These are phyloP conservation scores for sorghum (Sorghum bicolor) DNA, from an alignment of 176 grass and related monocot species.

Conservation along the genomic window Sorghum_bicolor_NCBIv3 NC_012871.2:6748001-6748500, in stretches of 20 bases:
- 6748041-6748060: slow-evolving; percentile 97
- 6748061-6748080: slow-evolving; percentile 89
- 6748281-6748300: slow-evolving; percentile 99
- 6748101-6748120: slow-evolving; percentile 92
- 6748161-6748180: slow-evolving; percentile 43
- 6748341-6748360: slow-evolving; percentile 64
- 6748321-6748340: slow-evolving; percentile 93
- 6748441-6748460: slow-evolving; percentile 6
- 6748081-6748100: slow-evolving; percentile 65
- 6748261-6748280: slow-evolving; percentile 94
- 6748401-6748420: not conserved
- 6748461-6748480: not conserved
- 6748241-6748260: slow-evolving; percentile 68
- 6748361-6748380: slow-evolving; percentile 10
- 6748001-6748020: slow-evolving; percentile 26
- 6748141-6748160: slow-evolving; percentile 92
- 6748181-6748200: slow-evolving; percentile 26
- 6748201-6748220: not conserved
- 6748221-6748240: slow-evolving; percentile 18
- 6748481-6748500: not conserved
- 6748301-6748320: slow-evolving; percentile 92
- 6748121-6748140: slow-evolving; percentile 99
- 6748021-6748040: slow-evolving; percentile 63
- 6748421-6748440: slow-evolving; percentile 12
- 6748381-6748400: not conserved